These are phyloP conservation scores for Hirsutella thompsonii DNA, from an alignment of 2,329 filamentous ascomycete species.

Conservation along the genomic window DNA sequence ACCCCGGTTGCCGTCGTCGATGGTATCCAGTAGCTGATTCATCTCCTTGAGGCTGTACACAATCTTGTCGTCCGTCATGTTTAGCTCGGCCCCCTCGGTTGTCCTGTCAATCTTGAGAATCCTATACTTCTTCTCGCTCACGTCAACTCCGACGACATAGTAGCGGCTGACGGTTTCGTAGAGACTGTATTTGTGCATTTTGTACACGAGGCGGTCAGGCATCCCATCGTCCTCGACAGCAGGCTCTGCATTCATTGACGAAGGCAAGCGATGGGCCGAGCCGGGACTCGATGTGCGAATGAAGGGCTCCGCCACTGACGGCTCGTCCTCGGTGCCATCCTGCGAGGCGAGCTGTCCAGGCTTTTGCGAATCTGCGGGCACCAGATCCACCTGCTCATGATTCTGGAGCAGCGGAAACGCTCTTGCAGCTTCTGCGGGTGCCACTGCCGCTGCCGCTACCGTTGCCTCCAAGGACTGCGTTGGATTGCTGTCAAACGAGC, in stretches of 20 bases:
- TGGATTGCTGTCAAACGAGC: not conserved
- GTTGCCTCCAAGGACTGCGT: not conserved
- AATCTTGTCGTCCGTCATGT: conserved; percentile 85
- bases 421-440: not conserved
- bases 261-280: conserved; percentile 15
- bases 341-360: conserved; percentile 16
- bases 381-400: conserved; percentile 16
- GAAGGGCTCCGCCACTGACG: conserved; percentile 44
- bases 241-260: conserved; percentile 1
- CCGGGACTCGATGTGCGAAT: conserved; percentile 41
- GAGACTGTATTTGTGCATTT: conserved; percentile 94
- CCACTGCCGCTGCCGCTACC: not conserved
- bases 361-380: conserved; percentile 12
- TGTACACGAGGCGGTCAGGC: conserved; percentile 31
- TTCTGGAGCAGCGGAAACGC: conserved; percentile 22
- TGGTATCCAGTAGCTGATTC: conserved; percentile 82
- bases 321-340: conserved; percentile 45
- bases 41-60: conserved; percentile 88
- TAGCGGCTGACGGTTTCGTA: conserved; percentile 92
- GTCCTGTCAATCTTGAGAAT: conserved; percentile 93
- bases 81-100: conserved; percentile 61
- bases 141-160: conserved; percentile 87
- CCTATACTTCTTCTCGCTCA: conserved; percentile 77
- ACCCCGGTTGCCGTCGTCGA: conserved; percentile 87
- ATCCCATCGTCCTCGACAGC: conserved; percentile 17